Base-by-base conservation (phyloP, 106 monocot species). In the Acorus calamus region DNA sequence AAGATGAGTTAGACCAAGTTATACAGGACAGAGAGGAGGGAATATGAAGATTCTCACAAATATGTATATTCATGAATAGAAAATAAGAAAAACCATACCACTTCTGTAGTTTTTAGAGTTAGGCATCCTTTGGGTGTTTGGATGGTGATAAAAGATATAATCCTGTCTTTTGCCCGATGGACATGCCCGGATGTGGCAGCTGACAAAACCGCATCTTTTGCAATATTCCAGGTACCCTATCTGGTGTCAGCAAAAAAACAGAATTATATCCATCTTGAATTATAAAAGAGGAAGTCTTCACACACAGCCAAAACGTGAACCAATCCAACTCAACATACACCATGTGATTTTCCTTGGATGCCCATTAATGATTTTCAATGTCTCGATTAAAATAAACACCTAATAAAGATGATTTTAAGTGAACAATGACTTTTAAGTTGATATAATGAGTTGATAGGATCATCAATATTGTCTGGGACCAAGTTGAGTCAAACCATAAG, bases 161-260 rank as follows among this genome's bases (percentile, higher is more conserved):
- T 98, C 96, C 85, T 98, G 91, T 65, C 96, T 91, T 66, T 92
- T 98, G 13, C 87, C 51, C 67, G 96, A 91, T 74, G 96, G 96
- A 49, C 96, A 98, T 59, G 96, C 96, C 96, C 96, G 92, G 65
- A 98, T 98, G 49, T 98, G 92, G 76, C 96, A 98, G 74, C 96
- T 98, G n/a, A 88, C 88, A 61, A 98, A 98, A 13, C 96, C 96
- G 14, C 96, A 78, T 50, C 72, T 82, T 60, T 98, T 98, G 76
- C 91, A 98, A 61, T 98, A 98, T 59, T 98, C 96, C 75, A 98
- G 96, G 75, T 98, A 98, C 51, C 91, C 96, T 55, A 98, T 98
- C 96, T 98, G 83, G 47, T n/a, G n/a, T n/a, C n/a, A 77, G 43
- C 41, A 11, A 71, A 53, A 52, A 41, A 56, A 10, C n/a, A 42